These are phyloP conservation scores for Lachnellula occidentalis DNA, from an alignment of 2,329 filamentous ascomycete species.

Conservation along the genomic window DNA sequence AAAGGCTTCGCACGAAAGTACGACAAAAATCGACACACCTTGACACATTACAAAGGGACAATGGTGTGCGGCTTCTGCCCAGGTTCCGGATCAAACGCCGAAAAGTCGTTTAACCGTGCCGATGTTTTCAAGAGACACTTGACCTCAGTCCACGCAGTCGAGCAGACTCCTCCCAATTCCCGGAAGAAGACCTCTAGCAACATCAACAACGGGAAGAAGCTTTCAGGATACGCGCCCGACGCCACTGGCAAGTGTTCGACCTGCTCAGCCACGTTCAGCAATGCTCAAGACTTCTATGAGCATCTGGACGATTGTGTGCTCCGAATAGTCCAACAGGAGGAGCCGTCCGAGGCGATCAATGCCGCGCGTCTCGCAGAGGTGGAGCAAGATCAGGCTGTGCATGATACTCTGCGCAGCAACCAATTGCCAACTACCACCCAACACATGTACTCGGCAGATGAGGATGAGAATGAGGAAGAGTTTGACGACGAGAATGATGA, in stretches of 20 bases:
- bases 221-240: slow-evolving; percentile 66
- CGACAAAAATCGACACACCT: slow-evolving; percentile 92
- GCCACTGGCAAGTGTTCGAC: slow-evolving; percentile 87
- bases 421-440: slow-evolving; percentile 35
- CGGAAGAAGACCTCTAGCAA: slow-evolving; percentile 56
- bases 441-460: slow-evolving; percentile 40
- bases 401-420: slow-evolving; percentile 60
- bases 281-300: slow-evolving; percentile 95
- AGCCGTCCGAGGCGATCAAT: slow-evolving; percentile 64
- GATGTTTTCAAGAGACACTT: slow-evolving; percentile 97
- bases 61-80: slow-evolving; percentile 98
- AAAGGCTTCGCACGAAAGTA: slow-evolving; percentile 97
- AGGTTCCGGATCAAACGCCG: slow-evolving; percentile 76
- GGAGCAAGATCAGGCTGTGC: slow-evolving; percentile 57
- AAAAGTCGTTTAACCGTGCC: slow-evolving; percentile 93
- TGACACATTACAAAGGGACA: slow-evolving; percentile 96
- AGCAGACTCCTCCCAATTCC: slow-evolving; percentile 88
- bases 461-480: slow-evolving; percentile 47
- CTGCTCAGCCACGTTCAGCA: slow-evolving; percentile 76
- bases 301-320: slow-evolving; percentile 77
- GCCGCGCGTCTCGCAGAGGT: slow-evolving; percentile 61
- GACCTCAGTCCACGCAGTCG: slow-evolving; percentile 86
- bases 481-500: slow-evolving; percentile 53
- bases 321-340: slow-evolving; percentile 66
- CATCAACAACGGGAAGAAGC: slow-evolving; percentile 42